Percentiles rank a stretch among this genome's conserved stretches.
Conservation (phyloP, 2,329 filamentous ascomycete species). For the Fusarium protoensiforme region DNA sequence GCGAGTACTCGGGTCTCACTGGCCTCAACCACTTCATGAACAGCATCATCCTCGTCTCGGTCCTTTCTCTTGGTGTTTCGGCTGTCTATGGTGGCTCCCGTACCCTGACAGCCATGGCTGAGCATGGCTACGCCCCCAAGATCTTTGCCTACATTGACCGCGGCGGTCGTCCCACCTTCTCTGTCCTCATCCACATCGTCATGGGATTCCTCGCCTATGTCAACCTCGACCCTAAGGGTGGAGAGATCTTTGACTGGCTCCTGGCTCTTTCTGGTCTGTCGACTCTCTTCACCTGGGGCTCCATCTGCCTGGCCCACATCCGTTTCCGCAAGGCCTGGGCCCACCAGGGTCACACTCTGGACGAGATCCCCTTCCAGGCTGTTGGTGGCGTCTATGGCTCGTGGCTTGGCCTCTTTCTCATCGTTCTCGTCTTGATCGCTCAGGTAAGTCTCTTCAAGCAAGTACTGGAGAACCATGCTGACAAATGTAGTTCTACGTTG, state of each 20-base stretch:
- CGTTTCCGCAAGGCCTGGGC: slow-evolving; percentile 73
- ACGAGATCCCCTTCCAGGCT: slow-evolving; percentile 75
- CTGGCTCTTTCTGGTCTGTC: slow-evolving; percentile 71
- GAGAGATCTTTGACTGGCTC: slow-evolving; percentile 71
- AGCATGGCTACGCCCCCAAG: slow-evolving; percentile 65
- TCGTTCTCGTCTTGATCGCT: slow-evolving; percentile 65
- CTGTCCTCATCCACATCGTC: slow-evolving; percentile 57
- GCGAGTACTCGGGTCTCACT: slow-evolving; percentile 59
- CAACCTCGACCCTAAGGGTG: slow-evolving; percentile 57
- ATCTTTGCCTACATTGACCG: slow-evolving; percentile 65
- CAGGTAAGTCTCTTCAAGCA: slow-evolving; percentile 53
- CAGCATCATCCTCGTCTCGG: slow-evolving; percentile 63
- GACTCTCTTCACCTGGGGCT: slow-evolving; percentile 73
- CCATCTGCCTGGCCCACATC: slow-evolving; percentile 71
- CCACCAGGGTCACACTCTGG: slow-evolving; percentile 67
- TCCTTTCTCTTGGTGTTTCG: slow-evolving; percentile 66
- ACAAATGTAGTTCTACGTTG: slow-evolving; percentile 58
- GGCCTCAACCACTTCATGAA: slow-evolving; percentile 66
- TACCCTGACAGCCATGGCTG: slow-evolving; percentile 64
- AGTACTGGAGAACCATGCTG: not conserved
- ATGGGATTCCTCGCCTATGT: slow-evolving; percentile 63
- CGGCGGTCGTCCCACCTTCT: slow-evolving; percentile 60
- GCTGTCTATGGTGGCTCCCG: slow-evolving; percentile 66
- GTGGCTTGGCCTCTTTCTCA: slow-evolving; percentile 69
- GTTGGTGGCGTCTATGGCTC: slow-evolving; percentile 71